Percentiles rank a stretch among this genome's conserved stretches.
Conservation (phyloP, 2,329 filamentous ascomycete genomes). For the Beauveria varroae region DNA sequence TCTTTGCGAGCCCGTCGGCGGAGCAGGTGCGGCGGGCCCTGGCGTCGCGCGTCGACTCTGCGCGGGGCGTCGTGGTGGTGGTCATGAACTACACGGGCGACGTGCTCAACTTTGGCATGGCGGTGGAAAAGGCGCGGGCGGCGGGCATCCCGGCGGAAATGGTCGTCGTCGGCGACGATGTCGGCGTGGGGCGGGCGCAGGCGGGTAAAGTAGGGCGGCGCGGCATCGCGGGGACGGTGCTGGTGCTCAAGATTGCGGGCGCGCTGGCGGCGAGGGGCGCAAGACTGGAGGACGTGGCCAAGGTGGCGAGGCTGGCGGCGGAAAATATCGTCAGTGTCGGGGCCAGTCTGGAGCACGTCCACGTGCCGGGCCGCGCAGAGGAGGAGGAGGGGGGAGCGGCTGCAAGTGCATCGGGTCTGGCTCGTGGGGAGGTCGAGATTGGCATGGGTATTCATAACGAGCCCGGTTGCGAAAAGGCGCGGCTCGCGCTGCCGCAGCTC, state of each 20-base stretch:
- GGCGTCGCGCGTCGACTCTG: conserved; percentile 60
- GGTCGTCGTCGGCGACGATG: conserved; percentile 88
- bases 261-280: conserved; percentile 68
- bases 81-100: conserved; percentile 95
- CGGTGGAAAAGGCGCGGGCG: conserved; percentile 83
- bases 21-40: conserved; percentile 77
- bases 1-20: conserved; percentile 74
- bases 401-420: conserved; percentile 30
- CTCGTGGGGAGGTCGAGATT: conserved; percentile 50
- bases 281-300: conserved; percentile 61
- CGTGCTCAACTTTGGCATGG: conserved; percentile 88
- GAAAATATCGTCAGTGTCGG: conserved; percentile 79
- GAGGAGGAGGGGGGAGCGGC: conserved; percentile 48
- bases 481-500: conserved; percentile 44
- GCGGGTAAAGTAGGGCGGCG: conserved; percentile 88
- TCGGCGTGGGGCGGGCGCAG: conserved; percentile 72
- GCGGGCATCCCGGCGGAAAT: conserved; percentile 73
- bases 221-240: conserved; percentile 83
- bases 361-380: conserved; percentile 70
- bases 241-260: conserved; percentile 86
- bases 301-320: conserved; percentile 62
- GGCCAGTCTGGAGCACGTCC: conserved; percentile 82
- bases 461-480: conserved; percentile 46
- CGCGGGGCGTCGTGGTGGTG: conserved; percentile 74
- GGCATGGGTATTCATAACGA: conserved; percentile 79